phyloP scores from a whole-genome alignment of 2,329 filamentous ascomycete genomes.

The Colletotrichum eremochloae region DNA sequence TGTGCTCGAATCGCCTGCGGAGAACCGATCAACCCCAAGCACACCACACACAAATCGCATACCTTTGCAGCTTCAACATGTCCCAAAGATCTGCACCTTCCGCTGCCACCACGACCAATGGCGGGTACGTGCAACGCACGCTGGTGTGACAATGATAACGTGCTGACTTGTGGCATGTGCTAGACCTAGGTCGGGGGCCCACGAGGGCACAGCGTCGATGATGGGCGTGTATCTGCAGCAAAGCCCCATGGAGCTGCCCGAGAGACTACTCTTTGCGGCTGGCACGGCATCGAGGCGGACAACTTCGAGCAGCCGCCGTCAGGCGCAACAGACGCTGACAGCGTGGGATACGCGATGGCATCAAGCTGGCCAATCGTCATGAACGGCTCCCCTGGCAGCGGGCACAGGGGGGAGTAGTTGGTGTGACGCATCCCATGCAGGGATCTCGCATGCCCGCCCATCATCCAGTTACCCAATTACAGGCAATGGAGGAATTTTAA shows the following conservation, averaged over 20 bases:
- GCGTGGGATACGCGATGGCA: conserved; percentile 24
- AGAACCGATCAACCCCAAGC: background rate
- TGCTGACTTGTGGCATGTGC: conserved; percentile 11
- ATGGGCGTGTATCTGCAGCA: conserved; percentile 17
- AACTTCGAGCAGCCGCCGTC: conserved; percentile 9
- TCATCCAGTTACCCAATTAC: background rate
- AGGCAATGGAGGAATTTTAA: too few species aligned
- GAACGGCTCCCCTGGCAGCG: background rate
- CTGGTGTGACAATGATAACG: background rate
- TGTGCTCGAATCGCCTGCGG: background rate
- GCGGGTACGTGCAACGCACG: conserved; percentile 6
- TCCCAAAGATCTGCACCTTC: conserved; percentile 26
- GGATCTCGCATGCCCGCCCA: too few species aligned
- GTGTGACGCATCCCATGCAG: background rate
- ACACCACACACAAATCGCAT: background rate
- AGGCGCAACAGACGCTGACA: background rate
- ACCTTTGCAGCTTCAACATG: conserved; percentile 14
- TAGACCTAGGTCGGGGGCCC: conserved; percentile 8
- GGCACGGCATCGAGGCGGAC: conserved; percentile 4
- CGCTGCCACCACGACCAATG: conserved; percentile 19
- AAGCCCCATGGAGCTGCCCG: conserved; percentile 16
- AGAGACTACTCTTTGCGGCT: conserved; percentile 23
- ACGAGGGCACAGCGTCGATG: background rate
- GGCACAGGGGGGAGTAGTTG: background rate
- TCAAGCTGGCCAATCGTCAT: conserved; percentile 25